These are phyloP conservation scores for Phytophthora pini DNA, from an alignment of 352 stramenopile genomes.

Conservation along the genomic window DNA sequence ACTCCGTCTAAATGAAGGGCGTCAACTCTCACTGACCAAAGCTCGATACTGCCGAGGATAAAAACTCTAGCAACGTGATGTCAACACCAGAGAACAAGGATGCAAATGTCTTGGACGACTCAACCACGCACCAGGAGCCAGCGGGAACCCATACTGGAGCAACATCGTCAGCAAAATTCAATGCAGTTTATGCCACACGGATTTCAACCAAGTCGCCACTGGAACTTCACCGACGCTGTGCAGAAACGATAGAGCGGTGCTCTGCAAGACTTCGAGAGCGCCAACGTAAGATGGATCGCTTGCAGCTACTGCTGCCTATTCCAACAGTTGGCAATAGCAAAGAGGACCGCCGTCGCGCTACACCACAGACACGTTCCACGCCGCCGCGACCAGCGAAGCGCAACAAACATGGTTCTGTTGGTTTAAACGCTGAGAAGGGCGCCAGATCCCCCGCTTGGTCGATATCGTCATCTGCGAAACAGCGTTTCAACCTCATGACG, in stretches of 20 bases:
- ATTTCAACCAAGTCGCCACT: slow-evolving; percentile 7
- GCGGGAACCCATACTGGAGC: too few species aligned
- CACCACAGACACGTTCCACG: slow-evolving; percentile 8
- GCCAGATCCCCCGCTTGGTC: slow-evolving; percentile 11
- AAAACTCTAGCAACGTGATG: neutral
- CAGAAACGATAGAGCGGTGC: slow-evolving; percentile 26
- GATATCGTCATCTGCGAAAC: neutral
- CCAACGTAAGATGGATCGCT: slow-evolving; percentile 32
- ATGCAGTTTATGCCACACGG: too few species aligned
- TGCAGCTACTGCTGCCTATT: slow-evolving; percentile 15
- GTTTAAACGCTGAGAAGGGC: neutral
- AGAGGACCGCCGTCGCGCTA: neutral
- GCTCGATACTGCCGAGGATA: neutral
- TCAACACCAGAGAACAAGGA: neutral
- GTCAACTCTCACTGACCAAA: slow-evolving; percentile 8
- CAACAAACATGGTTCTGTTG: slow-evolving; percentile 1
- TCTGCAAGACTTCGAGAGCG: slow-evolving; percentile 18
- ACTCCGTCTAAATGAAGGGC: slow-evolving; percentile 2
- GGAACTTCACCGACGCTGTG: slow-evolving; percentile 26
- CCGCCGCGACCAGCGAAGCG: slow-evolving; percentile 18
- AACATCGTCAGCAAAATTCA: too few species aligned
- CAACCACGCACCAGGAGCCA: too few species aligned
- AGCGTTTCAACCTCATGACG: slow-evolving; percentile 11
- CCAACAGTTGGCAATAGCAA: neutral
- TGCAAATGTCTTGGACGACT: too few species aligned